These are phyloP conservation scores for Hypoxylon lienhwacheense DNA, from an alignment of 495 filamentous ascomycete genomes.

Conservation along the genomic window DNA sequence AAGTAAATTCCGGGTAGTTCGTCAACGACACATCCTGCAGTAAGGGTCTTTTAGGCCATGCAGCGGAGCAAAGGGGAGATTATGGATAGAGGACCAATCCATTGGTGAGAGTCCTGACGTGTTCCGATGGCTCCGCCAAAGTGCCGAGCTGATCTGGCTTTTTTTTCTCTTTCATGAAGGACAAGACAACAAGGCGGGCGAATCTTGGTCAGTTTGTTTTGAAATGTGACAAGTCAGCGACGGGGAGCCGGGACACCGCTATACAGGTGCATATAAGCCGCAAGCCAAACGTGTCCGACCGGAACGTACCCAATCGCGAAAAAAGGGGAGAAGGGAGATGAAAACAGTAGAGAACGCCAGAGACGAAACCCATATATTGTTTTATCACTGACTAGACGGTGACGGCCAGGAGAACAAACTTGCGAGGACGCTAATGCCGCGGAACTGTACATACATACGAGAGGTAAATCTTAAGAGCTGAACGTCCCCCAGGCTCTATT, in stretches of 20 bases:
- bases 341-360: no score
- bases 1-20: conserved; percentile 12
- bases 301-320: conserved; percentile 19
- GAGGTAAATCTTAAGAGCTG: conserved; percentile 22
- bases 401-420: conserved; percentile 2
- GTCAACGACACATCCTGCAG: conserved; percentile 14
- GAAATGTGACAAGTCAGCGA: conserved; percentile 25
- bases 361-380: no score
- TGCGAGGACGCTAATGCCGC: conserved; percentile 16
- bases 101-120: conserved; percentile 6
- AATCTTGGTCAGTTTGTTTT: conserved; percentile 18
- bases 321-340: conserved; percentile 1
- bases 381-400: no score
- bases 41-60: conserved; percentile 23
- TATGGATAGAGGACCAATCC: not conserved
- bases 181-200: no score
- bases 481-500: not conserved
- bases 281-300: conserved; percentile 12
- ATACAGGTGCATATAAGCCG: conserved; percentile 24
- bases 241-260: conserved; percentile 22
- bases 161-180: no score
- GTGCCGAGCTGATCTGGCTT: conserved; percentile 27
- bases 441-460: conserved; percentile 18
- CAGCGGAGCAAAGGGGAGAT: conserved; percentile 19
- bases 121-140: conserved; percentile 19